These are phyloP conservation scores for Calonectria naviculata DNA, from an alignment of 2,329 filamentous ascomycete genomes.

Conservation along the genomic window DNA sequence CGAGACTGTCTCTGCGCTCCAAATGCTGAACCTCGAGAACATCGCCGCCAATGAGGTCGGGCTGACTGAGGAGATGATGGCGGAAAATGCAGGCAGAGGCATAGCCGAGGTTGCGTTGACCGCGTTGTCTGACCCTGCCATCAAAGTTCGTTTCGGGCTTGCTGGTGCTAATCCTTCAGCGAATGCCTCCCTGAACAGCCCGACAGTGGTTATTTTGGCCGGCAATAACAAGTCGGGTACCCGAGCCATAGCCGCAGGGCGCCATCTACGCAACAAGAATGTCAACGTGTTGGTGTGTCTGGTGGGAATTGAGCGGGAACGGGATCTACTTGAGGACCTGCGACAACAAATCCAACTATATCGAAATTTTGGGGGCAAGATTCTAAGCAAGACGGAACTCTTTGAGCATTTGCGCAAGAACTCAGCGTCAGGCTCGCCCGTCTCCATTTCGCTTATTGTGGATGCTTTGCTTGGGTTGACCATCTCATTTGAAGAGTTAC, in stretches of 20 bases:
- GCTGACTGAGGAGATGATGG: conserved; percentile 88
- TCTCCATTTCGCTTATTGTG: conserved; percentile 81
- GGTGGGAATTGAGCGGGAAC: conserved; percentile 85
- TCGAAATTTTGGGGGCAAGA: conserved; percentile 82
- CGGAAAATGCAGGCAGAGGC: conserved; percentile 89
- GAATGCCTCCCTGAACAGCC: conserved; percentile 43
- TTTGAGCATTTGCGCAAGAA: conserved; percentile 68
- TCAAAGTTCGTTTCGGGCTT: conserved; percentile 62
- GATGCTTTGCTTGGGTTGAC: conserved; percentile 91
- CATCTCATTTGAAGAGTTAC: conserved; percentile 87
- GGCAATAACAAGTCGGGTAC: conserved; percentile 95
- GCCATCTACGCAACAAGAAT: conserved; percentile 87
- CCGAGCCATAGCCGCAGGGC: conserved; percentile 84
- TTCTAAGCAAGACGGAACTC: conserved; percentile 71
- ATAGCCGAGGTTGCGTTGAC: conserved; percentile 86
- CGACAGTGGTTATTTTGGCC: conserved; percentile 79
- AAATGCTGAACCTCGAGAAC: conserved; percentile 93
- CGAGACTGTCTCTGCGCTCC: conserved; percentile 76
- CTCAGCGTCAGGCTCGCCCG: conserved; percentile 52
- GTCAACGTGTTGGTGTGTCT: conserved; percentile 85
- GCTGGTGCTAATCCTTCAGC: conserved; percentile 51
- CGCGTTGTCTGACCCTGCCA: conserved; percentile 72
- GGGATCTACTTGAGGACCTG: conserved; percentile 83
- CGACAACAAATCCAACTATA: conserved; percentile 86
- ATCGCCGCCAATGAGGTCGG: conserved; percentile 89